Evolutionary conservation across 1,139 yeast species (phyloP).

Genomic region (Hansenula lynferdii): DNA sequence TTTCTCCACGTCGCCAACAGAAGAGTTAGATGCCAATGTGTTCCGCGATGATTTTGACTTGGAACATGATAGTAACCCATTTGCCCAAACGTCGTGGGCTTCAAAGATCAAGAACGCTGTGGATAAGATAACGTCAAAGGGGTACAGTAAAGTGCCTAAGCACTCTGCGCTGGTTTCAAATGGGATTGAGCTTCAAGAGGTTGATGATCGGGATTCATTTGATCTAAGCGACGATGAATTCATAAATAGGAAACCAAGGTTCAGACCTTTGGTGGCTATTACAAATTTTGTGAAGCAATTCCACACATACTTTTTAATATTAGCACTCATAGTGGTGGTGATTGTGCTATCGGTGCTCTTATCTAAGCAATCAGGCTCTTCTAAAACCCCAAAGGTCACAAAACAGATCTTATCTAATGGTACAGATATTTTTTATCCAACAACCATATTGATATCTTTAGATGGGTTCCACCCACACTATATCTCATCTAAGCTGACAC

Average conservation of each 20-base stretch:
- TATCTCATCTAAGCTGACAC: slow-evolving; percentile 62
- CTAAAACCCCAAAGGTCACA: slow-evolving; percentile 4
- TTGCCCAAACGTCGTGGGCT: slow-evolving; percentile 2
- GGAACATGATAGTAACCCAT: slow-evolving; percentile 16
- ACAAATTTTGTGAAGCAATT: slow-evolving; percentile 7
- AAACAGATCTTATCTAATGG: slow-evolving; percentile 50
- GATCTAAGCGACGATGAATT: slow-evolving; percentile 22
- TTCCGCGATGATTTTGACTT: slow-evolving; percentile 30
- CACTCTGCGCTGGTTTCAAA: slow-evolving; percentile 6
- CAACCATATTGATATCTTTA: slow-evolving; percentile 72
- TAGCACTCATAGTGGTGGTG: slow-evolving; percentile 11
- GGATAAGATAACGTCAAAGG: slow-evolving; percentile 5
- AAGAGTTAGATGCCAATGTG: slow-evolving; percentile 13
- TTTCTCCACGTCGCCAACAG: slow-evolving; percentile 11
- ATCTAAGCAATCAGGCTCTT: slow-evolving; percentile 6
- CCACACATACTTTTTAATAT: slow-evolving; percentile 2
- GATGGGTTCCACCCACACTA: slow-evolving; percentile 95
- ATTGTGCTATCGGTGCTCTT: slow-evolving; percentile 13
- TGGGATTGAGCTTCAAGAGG: slow-evolving; percentile 26
- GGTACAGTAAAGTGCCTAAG: slow-evolving; percentile 13
- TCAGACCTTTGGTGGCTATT: background rate
- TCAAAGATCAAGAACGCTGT: slow-evolving; percentile 8
- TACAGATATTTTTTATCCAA: slow-evolving; percentile 67
- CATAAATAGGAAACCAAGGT: slow-evolving; percentile 7
- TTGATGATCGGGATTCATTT: slow-evolving; percentile 17